phyloP scores from a whole-genome alignment of 306 rosid species.

The Cucurbita ficifolia region DNA sequence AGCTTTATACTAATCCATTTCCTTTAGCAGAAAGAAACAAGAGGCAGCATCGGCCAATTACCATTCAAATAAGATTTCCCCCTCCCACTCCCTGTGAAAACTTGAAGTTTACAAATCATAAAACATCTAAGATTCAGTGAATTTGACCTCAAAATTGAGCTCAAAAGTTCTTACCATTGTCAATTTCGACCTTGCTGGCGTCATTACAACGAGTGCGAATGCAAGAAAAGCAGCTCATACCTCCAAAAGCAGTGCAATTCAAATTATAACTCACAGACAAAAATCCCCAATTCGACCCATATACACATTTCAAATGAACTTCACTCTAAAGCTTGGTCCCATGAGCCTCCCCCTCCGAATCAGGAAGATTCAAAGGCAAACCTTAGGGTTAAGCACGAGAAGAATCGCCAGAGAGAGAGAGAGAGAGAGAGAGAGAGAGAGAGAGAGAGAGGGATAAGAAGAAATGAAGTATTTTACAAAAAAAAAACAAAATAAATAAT shows the following conservation, averaged over 20 bases:
- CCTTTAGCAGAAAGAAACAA: background rate
- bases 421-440: background rate
- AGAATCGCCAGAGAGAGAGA: background rate
- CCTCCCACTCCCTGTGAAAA: no score
- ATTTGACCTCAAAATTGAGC: background rate
- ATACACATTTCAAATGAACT: background rate
- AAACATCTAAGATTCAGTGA: background rate
- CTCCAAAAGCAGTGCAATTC: constrained; percentile 1
- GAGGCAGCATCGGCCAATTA: background rate
- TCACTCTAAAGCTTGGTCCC: constrained; percentile 1
- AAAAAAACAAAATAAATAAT: background rate
- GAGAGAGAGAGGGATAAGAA: no score
- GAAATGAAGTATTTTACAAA: background rate
- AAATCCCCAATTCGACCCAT: background rate
- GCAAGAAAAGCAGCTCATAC: constrained; percentile 43
- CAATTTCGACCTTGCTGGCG: constrained; percentile 35
- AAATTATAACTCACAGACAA: background rate
- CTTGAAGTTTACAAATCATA: background rate
- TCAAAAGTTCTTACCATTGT: constrained; percentile 19
- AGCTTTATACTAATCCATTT: background rate
- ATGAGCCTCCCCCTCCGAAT: background rate
- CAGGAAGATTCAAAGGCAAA: constrained; percentile 11
- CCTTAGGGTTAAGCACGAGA: background rate
- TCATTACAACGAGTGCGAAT: constrained; percentile 25
- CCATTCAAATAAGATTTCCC: no score